Conservation (phyloP, 1,284 basidiomycete genomes). For the Amylostereum areolatum region DNA sequence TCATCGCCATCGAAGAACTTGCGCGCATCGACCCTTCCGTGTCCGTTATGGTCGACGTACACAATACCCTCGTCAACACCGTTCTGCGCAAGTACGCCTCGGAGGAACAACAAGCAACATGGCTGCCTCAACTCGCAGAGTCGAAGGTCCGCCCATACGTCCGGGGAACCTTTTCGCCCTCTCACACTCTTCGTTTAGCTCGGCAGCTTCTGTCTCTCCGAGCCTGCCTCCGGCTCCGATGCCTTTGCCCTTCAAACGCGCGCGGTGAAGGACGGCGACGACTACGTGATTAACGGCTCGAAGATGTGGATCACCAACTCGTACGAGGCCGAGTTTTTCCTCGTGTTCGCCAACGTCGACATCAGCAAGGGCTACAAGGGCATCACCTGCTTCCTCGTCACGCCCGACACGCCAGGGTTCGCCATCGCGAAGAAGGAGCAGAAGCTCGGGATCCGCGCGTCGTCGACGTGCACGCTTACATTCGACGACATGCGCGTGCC, state of each 20-base stretch:
- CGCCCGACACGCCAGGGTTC: constrained; percentile 95
- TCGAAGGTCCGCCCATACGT: constrained; percentile 50
- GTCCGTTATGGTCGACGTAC: constrained; percentile 95
- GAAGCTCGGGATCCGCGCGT: constrained; percentile 95
- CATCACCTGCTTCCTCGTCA: constrained; percentile 95
- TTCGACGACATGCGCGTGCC: constrained; percentile 96
- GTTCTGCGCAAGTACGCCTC: constrained; percentile 87
- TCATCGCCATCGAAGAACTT: constrained; percentile 96
- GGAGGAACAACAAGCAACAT: constrained; percentile 83
- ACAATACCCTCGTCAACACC: constrained; percentile 98
- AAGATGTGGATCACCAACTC: constrained; percentile 99
- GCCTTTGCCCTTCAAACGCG: constrained; percentile 96
- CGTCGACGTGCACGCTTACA: constrained; percentile 94
- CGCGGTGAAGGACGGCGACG: constrained; percentile 78
- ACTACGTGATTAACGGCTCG: constrained; percentile 88
- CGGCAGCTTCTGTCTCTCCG: constrained; percentile 94
- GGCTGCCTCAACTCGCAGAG: constrained; percentile 80
- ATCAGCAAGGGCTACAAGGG: constrained; percentile 97
- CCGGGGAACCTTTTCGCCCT: background rate
- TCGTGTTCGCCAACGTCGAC: constrained; percentile 93
- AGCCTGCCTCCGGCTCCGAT: constrained; percentile 91
- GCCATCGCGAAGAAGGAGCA: constrained; percentile 99
- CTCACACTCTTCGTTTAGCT: constrained; percentile 44
- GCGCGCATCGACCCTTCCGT: constrained; percentile 96
- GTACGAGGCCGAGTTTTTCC: constrained; percentile 89